Conservation (phyloP, 345 rosid genomes). For the Hibiscus tridactylites region DNA sequence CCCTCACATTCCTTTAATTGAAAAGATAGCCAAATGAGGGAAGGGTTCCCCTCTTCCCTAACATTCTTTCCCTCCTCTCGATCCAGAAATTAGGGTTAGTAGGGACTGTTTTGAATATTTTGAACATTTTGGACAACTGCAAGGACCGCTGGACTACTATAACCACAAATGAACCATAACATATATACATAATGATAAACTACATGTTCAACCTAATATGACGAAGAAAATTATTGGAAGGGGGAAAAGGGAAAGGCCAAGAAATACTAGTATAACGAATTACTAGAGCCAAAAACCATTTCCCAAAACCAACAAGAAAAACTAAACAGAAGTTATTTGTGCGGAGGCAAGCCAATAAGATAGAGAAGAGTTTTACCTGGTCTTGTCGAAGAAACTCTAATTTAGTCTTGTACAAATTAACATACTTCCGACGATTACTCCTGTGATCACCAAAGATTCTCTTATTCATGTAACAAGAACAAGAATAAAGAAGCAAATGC, state of each 20-base stretch:
- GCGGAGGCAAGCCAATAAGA: background rate
- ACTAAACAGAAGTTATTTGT: background rate
- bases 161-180: background rate
- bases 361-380: slow-evolving; percentile 34
- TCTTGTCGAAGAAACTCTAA: slow-evolving; percentile 62
- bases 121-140: background rate
- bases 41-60: background rate
- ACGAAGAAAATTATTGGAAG: background rate
- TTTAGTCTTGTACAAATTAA: slow-evolving; percentile 63
- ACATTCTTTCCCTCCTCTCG: background rate
- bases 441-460: slow-evolving; percentile 31
- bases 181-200: background rate
- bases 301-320: background rate
- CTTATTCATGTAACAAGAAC: slow-evolving; percentile 1
- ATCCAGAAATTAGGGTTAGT: background rate
- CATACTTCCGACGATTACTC: slow-evolving; percentile 61
- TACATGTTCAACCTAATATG: background rate
- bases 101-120: background rate
- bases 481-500: background rate
- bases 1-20: background rate
- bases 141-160: background rate
- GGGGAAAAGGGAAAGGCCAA: background rate
- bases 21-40: background rate
- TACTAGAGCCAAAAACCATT: background rate
- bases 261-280: background rate